These are phyloP conservation scores for Garcia nutans DNA, from an alignment of 345 rosid species.

Conservation along the genomic window DNA sequence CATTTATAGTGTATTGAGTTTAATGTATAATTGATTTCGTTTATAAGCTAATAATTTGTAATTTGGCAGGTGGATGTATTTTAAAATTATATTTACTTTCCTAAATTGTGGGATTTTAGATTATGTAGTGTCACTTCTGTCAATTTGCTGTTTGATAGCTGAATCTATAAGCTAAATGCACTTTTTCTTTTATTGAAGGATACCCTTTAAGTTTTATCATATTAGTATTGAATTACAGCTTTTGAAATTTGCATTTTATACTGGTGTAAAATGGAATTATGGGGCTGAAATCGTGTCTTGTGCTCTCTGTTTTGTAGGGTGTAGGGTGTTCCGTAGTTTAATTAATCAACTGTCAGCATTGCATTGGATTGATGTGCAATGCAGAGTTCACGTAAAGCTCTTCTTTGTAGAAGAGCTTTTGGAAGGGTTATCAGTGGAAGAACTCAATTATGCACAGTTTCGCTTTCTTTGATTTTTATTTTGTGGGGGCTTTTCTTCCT, in stretches of 20 bases:
- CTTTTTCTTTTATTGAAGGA: conserved; percentile 7
- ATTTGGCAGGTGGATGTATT: background rate
- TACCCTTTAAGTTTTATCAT: background rate
- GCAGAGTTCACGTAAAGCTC: conserved; percentile 82
- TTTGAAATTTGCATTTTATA: background rate
- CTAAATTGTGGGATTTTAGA: background rate
- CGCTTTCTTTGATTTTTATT: conserved; percentile 64
- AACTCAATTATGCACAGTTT: conserved; percentile 50
- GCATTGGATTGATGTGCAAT: conserved; percentile 58
- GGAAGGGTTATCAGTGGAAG: conserved; percentile 38
- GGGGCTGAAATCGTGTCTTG: background rate
- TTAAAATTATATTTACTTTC: background rate
- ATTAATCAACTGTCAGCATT: background rate
- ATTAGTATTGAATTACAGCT: background rate
- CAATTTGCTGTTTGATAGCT: background rate
- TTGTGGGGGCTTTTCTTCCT: conserved; percentile 75
- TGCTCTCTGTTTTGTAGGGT: background rate
- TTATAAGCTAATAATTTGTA: background rate
- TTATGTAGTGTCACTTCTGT: background rate
- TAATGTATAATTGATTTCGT: background rate
- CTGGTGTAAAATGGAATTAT: background rate
- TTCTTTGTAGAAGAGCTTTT: conserved; percentile 65
- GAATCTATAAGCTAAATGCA: conserved; percentile 10
- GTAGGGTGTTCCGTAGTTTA: conserved; percentile 2
- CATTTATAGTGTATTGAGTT: background rate